Base-by-base conservation (phyloP, 805 yeast species). In the Groenewaldozyma salmanticensis region DNA sequence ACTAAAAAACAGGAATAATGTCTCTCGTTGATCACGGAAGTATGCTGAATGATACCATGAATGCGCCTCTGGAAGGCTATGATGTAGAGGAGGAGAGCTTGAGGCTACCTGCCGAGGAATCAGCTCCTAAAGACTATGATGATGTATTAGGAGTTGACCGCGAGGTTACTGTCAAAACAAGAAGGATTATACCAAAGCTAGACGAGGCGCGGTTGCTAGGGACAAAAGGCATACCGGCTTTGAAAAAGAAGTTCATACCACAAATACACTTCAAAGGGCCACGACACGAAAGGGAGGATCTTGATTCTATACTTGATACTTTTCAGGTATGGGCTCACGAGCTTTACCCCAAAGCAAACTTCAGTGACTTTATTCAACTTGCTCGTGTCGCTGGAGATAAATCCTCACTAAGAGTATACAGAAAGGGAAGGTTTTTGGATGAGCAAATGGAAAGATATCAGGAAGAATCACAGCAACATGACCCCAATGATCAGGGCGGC, bases 291-390 rank as follows among this genome's bases (percentile, higher is more conserved):
- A 63, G 61, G 42, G 62, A 70, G 27, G 77, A 76, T 55, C 55
- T 77, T 40, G 57, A 67, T 6, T 60, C 66, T 27, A 55, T 82
- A 4, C 56, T 81, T 5, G 68, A 68, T 22, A 65, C 71, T 29
- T 82, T 80, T 56, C 86, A 81, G 58, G 52, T 77, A 27, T 82
- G 90, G 88, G 86, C 81, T 1, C 90, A 82, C 57, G 65, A 71
- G 18, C 52, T 86, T 31, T 85, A 72, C 54, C 94, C 96, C 3
- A 82, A 81, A 62, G 85, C 92, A 13, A 78, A 74, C 47, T 83
- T 87, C 49, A 65, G 66, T 36, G 94, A 84, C 57, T 78, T 87
- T 52, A 61, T 81, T 1, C 65, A 68, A 19, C 59, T 80, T 49
- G 59, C 78, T 37, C 65, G 70, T 32, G 60, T 67, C 13, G 39